A percentile compares a stretch with the other conserved stretches of the same genome.
Conservation (phyloP, 1,284 basidiomycete genomes). For the Clitocybe nebularis region DNA sequence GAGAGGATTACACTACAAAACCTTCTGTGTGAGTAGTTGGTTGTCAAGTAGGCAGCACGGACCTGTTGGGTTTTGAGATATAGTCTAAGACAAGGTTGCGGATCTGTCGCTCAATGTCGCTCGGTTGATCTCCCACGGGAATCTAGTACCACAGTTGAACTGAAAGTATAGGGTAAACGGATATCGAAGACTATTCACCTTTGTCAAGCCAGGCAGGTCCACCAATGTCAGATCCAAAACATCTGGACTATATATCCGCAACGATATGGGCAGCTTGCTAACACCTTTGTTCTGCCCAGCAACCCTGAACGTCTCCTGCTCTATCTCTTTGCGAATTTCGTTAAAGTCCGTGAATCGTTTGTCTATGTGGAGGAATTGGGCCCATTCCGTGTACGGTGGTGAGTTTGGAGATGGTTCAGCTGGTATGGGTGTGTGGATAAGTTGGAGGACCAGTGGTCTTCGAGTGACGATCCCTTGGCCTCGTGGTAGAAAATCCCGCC, state of each 20-base stretch:
- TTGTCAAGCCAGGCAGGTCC: slow-evolving; percentile 94
- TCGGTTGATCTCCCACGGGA: slow-evolving; percentile 86
- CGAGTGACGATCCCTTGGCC: slow-evolving; percentile 94
- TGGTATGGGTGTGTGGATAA: slow-evolving; percentile 81
- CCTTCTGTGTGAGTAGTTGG: slow-evolving; percentile 8
- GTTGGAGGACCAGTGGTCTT: slow-evolving; percentile 90
- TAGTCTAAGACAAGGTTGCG: slow-evolving; percentile 92
- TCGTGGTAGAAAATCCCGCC: slow-evolving; percentile 92
- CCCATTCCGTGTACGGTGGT: slow-evolving; percentile 76
- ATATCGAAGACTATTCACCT: slow-evolving; percentile 47
- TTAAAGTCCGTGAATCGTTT: slow-evolving; percentile 94
- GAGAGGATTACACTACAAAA: slow-evolving; percentile 84
- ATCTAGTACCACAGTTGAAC: slow-evolving; percentile 46
- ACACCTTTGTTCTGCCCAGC: slow-evolving; percentile 99
- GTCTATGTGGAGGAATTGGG: slow-evolving; percentile 95
- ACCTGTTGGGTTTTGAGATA: slow-evolving; percentile 96
- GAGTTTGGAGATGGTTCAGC: slow-evolving; percentile 41
- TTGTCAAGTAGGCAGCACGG: slow-evolving; percentile 19
- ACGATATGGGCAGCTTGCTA: slow-evolving; percentile 90
- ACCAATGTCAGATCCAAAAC: slow-evolving; percentile 95
- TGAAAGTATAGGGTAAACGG: not conserved
- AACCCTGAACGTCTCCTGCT: slow-evolving; percentile 96
- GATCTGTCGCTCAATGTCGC: slow-evolving; percentile 97
- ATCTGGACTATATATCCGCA: slow-evolving; percentile 93
- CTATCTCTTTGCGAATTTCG: slow-evolving; percentile 95